phyloP scores from a whole-genome alignment of 2,329 filamentous ascomycete species.

The Aspergillus carbonarius region DNA sequence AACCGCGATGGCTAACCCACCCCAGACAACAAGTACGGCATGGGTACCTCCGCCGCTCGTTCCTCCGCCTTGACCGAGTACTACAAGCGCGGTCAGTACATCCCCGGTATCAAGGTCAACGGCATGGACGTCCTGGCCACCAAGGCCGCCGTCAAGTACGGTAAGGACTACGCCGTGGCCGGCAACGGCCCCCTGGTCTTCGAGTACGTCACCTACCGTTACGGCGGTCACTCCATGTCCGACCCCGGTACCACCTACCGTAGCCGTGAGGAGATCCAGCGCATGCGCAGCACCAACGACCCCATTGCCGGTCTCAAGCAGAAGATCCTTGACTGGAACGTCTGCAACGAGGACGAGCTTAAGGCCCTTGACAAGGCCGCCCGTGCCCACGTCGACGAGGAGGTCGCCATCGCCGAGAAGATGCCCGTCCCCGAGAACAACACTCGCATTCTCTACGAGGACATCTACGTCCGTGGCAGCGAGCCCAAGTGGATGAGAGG shows the following conservation, averaged over 20 bases:
- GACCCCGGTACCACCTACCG: constrained; percentile 99
- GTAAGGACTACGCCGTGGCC: constrained; percentile 77
- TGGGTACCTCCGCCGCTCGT: constrained; percentile 94
- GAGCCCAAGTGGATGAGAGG: constrained; percentile 89
- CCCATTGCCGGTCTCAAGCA: constrained; percentile 97
- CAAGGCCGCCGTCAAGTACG: constrained; percentile 93
- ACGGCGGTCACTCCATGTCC: constrained; percentile 99
- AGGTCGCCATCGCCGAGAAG: constrained; percentile 86
- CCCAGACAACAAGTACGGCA: constrained; percentile 99
- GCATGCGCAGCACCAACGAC: constrained; percentile 98
- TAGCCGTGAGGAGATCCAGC: constrained; percentile 98
- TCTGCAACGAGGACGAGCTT: constrained; percentile 89
- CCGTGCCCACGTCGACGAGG: constrained; percentile 76
- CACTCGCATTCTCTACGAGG: constrained; percentile 85
- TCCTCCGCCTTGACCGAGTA: constrained; percentile 97
- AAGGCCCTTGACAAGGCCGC: constrained; percentile 96
- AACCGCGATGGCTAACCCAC: neutral
- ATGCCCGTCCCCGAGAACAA: constrained; percentile 80
- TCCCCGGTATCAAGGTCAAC: constrained; percentile 98
- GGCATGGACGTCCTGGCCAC: constrained; percentile 99
- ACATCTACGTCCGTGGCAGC: constrained; percentile 86
- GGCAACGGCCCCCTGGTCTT: constrained; percentile 93
- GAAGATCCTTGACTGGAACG: constrained; percentile 94
- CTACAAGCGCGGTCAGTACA: constrained; percentile 99
- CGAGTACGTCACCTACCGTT: constrained; percentile 99